Percentiles rank a stretch among this genome's conserved stretches.
phyloP scores from a whole-genome alignment of 2,329 filamentous ascomycete species.

The Fusarium avenaceum region DNA sequence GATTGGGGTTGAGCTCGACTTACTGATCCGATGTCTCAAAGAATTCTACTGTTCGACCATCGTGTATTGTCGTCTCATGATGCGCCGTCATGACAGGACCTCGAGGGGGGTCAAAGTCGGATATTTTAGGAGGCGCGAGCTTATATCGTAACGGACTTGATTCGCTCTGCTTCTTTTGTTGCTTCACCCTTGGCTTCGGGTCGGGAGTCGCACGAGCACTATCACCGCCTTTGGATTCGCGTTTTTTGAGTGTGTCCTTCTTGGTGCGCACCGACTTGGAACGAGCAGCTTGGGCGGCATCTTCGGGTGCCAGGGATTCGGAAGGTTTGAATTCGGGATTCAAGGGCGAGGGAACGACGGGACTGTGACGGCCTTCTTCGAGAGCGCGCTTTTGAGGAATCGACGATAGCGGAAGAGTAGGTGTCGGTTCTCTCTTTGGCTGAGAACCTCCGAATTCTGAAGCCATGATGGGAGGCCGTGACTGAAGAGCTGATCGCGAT shows the following conservation, averaged over 20 bases:
- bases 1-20: constrained; percentile 47
- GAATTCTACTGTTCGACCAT: constrained; percentile 68
- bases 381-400: constrained; percentile 75
- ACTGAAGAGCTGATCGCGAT: neutral
- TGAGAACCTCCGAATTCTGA: constrained; percentile 53
- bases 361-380: constrained; percentile 75
- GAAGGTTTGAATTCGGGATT: constrained; percentile 72
- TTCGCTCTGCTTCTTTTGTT: constrained; percentile 58
- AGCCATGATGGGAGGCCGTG: constrained; percentile 49
- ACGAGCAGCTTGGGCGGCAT: constrained; percentile 59
- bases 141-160: constrained; percentile 71
- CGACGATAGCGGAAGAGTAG: constrained; percentile 58
- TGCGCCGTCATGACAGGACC: constrained; percentile 70
- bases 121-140: constrained; percentile 71
- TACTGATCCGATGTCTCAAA: constrained; percentile 75
- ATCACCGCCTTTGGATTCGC: constrained; percentile 71
- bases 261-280: constrained; percentile 65
- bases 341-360: constrained; percentile 79
- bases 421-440: constrained; percentile 59
- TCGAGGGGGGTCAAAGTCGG: constrained; percentile 72
- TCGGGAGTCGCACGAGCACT: constrained; percentile 71
- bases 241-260: constrained; percentile 77
- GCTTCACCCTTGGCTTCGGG: constrained; percentile 58
- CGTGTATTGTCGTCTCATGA: constrained; percentile 64
- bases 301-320: constrained; percentile 59